Conservation (phyloP, 768 basidiomycete genomes). For the Lanmaoa rubissima region DNA sequence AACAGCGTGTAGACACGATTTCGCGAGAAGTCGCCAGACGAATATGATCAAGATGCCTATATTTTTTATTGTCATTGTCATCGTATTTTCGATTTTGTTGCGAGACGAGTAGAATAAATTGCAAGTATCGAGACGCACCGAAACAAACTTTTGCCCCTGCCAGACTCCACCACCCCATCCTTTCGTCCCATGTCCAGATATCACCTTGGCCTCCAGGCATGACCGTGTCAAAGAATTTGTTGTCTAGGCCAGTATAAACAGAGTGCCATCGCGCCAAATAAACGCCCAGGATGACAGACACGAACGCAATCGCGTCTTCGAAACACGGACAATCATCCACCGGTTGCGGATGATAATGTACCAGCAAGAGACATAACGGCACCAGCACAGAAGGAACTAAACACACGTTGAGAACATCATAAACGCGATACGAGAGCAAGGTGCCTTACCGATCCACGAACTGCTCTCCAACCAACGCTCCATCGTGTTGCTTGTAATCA, state of each 20-base stretch:
- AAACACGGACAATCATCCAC: conserved; percentile 98
- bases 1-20: conserved; percentile 65
- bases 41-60: conserved; percentile 78
- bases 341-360: conserved; percentile 91
- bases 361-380: conserved; percentile 63
- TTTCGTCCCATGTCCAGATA: conserved; percentile 33
- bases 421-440: conserved; percentile 18
- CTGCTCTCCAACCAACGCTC: conserved; percentile 41
- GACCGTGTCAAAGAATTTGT: conserved; percentile 28
- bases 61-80: background rate
- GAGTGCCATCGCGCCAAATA: conserved; percentile 66
- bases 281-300: conserved; percentile 80
- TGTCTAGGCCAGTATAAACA: conserved; percentile 40
- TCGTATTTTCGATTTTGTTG: background rate
- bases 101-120: background rate
- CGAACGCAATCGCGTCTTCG: conserved; percentile 92
- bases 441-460: conserved; percentile 35
- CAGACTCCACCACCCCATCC: conserved; percentile 36
- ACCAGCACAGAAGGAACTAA: conserved; percentile 60
- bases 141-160: conserved; percentile 40
- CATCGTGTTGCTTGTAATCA: conserved; percentile 36
- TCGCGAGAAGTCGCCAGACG: conserved; percentile 84
- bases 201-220: conserved; percentile 62
- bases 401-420: background rate
- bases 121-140: conserved; percentile 31